Base-by-base conservation (phyloP, 2,329 filamentous ascomycete genomes). In the Ophiocordyceps camponoti-rufipedis region DNA sequence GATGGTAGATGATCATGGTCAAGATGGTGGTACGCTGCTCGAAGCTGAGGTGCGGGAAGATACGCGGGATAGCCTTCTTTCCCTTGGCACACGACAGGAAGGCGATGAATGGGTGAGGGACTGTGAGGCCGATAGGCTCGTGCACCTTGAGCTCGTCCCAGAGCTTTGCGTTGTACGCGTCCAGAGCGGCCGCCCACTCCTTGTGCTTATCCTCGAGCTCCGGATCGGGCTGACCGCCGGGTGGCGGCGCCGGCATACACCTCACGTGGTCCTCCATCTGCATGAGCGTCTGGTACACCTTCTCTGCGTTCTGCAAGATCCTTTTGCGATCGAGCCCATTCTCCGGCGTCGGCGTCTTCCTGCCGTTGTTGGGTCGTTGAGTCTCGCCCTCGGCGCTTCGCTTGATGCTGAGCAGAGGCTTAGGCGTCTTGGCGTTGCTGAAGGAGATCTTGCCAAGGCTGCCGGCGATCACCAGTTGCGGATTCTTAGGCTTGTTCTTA, bases 391-490 rank as follows among this genome's bases (percentile, higher is more conserved):
- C 88, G 18, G n/a, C 16, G 7, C 77, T 71, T 31, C 88, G 83
- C 70, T 94, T 96, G 67, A 98, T 88, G 60, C 93, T 98, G 44
- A 98, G 78, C 47, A 96, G 70, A 14, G 89, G 87, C 62, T 94
- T 91, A 0, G 91, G 91, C 0, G 91, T 94, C 69, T 96, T 98
- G 43, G 91, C 86, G 56, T 98, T 98, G 70, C 89, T 95, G 67
- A 96, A 98, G 0, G 89, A 94, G 47, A 98, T 98, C 68, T 96
- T 98, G 52, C 91, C 91, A 44, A 98, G 67, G 57, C 87, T 95
- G 28, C 91, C 91, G 58, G 95, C 89, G 48, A 98, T 89, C 18
- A 96, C 88, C 9, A 98, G 72, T 60, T 95, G 88, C 57, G 93
- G 94, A 58, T 94, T 95, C 71, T 98, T 98, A 12, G 91, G 91